These are phyloP conservation scores for Nymphaea colorata DNA, from an alignment of 164 flowering plant genomes.

Conservation along the genomic window DNA sequence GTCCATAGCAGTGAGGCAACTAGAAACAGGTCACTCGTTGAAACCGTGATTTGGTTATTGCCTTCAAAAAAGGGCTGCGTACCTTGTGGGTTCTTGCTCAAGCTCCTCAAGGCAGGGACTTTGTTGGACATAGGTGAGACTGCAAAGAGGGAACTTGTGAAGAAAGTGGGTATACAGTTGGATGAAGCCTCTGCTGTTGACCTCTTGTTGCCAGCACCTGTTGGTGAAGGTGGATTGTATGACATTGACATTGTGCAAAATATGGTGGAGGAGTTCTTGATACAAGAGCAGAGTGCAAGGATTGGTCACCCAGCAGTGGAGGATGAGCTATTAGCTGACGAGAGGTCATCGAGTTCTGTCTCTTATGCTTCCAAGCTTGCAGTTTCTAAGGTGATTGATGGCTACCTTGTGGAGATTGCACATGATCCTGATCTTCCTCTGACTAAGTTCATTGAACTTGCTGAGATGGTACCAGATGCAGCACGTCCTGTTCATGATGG, in stretches of 20 bases:
- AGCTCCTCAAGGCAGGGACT: slow-evolving; percentile 62
- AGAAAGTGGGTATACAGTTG: slow-evolving; percentile 63
- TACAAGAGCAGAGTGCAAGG: slow-evolving; percentile 36
- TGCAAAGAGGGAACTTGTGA: slow-evolving; percentile 42
- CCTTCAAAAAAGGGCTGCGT: slow-evolving; percentile 63
- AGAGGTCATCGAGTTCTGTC: slow-evolving; percentile 25
- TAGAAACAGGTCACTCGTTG: slow-evolving; percentile 34
- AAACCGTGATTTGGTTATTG: slow-evolving; percentile 56
- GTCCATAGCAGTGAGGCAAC: slow-evolving; percentile 24
- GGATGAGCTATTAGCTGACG: not conserved
- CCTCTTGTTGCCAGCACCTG: slow-evolving; percentile 49
- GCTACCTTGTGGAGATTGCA: slow-evolving; percentile 77
- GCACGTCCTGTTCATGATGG: slow-evolving; percentile 70
- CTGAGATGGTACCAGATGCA: slow-evolving; percentile 48
- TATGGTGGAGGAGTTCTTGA: slow-evolving; percentile 57
- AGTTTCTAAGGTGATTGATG: slow-evolving; percentile 81
- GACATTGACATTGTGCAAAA: slow-evolving; percentile 52
- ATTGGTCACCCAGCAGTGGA: not conserved
- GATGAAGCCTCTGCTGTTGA: slow-evolving; percentile 76
- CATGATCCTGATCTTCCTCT: slow-evolving; percentile 64
- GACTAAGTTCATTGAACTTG: slow-evolving; percentile 48
- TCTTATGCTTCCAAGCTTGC: slow-evolving; percentile 73
- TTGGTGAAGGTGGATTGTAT: slow-evolving; percentile 24
- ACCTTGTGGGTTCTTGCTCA: slow-evolving; percentile 65
- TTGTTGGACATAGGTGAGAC: slow-evolving; percentile 40